Percentiles rank a stretch among this genome's conserved stretches.
phyloP scores from a whole-genome alignment of 1,284 basidiomycete species.

The Marasmius sp. region DNA sequence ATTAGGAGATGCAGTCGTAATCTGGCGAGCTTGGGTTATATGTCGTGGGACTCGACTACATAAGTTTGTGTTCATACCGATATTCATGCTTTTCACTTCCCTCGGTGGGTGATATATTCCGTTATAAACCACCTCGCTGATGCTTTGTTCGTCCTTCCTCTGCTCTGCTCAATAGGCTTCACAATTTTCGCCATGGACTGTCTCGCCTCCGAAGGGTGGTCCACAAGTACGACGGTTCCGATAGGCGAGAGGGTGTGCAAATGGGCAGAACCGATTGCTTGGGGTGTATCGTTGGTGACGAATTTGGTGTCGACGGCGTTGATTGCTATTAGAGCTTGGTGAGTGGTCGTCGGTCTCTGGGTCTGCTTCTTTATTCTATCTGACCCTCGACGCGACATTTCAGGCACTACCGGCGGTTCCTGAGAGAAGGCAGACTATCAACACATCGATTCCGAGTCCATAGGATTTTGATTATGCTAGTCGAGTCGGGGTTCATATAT shows the following conservation, averaged over 20 bases:
- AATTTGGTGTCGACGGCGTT: constrained; percentile 5
- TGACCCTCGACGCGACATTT: background rate
- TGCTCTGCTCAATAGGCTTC: background rate
- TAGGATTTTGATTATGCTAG: constrained; percentile 2
- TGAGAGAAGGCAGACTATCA: background rate
- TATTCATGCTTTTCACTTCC: background rate
- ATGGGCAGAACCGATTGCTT: constrained; percentile 7
- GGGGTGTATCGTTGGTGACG: constrained; percentile 7
- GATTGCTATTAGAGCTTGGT: constrained; percentile 9
- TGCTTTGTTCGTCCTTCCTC: too few relatives aligned
- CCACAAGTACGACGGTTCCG: background rate
- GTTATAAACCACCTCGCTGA: too few relatives aligned
- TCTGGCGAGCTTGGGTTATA: constrained; percentile 7
- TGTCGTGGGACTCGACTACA: background rate
- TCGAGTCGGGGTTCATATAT: constrained; percentile 10
- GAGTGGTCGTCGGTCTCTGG: background rate
- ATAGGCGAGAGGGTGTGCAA: constrained; percentile 1
- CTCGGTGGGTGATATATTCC: background rate
- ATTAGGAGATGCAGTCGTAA: constrained; percentile 6
- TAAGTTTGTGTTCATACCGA: background rate
- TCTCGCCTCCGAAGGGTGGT: background rate
- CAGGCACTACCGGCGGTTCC: background rate
- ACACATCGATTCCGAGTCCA: background rate
- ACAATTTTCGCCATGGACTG: constrained; percentile 2
- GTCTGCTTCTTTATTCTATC: background rate